Evolutionary conservation across 2,329 filamentous ascomycete species (phyloP).

Genomic region (Alternaria arbusti): DNA sequence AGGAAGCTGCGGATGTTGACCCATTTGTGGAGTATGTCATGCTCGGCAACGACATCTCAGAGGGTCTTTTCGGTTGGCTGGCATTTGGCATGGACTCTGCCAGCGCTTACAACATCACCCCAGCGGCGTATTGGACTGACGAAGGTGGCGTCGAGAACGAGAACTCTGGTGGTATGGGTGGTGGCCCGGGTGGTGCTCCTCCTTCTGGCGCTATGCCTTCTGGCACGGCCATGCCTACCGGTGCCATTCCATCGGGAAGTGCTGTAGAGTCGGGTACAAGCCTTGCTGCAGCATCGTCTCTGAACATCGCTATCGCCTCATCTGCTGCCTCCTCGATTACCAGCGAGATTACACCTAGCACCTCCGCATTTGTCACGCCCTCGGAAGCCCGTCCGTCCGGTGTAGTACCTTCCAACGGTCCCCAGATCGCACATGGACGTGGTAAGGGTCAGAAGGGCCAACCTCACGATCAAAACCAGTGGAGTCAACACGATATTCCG

Average conservation of each 20-base stretch:
- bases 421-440: constrained; percentile 1
- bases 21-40: constrained; percentile 66
- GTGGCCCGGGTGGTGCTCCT: neutral
- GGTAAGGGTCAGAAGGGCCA: neutral
- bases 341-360: neutral
- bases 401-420: neutral
- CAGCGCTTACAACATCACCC: constrained; percentile 33
- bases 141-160: constrained; percentile 38
- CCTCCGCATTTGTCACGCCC: neutral
- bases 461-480: neutral
- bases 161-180: neutral
- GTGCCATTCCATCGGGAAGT: constrained; percentile 6
- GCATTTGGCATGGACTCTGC: constrained; percentile 40
- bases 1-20: constrained; percentile 57
- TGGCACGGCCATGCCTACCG: constrained; percentile 19
- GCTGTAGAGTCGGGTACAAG: constrained; percentile 1
- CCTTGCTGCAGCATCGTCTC: neutral
- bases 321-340: neutral
- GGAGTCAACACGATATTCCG: neutral
- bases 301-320: neutral
- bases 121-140: constrained; percentile 32
- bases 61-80: constrained; percentile 45
- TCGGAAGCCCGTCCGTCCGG: neutral
- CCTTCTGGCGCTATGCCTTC: constrained; percentile 2
- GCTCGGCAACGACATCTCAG: constrained; percentile 57